phyloP scores from a whole-genome alignment of 306 rosid genomes.

The Malus fusca region DNA sequence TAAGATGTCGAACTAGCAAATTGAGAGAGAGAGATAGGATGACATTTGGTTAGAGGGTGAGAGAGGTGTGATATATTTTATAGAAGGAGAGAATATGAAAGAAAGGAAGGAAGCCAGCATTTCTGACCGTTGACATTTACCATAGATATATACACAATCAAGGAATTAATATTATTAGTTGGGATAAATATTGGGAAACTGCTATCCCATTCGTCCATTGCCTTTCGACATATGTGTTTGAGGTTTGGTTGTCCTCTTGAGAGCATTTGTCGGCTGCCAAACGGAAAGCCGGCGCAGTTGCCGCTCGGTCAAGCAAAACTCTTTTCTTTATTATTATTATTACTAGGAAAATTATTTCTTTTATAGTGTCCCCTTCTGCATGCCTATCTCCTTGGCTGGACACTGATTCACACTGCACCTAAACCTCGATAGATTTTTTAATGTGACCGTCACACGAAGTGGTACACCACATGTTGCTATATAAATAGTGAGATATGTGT shows the following conservation, averaged over 20 bases:
- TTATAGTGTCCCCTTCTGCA: background rate
- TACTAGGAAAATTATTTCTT: background rate
- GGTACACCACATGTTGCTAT: too few relatives aligned
- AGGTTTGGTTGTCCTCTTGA: background rate
- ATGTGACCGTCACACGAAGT: too few relatives aligned
- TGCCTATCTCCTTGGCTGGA: background rate
- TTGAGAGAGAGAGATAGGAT: background rate
- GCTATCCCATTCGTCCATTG: background rate
- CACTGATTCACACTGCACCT: background rate
- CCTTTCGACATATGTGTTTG: background rate
- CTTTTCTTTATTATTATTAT: background rate
- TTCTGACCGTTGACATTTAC: conserved; percentile 66
- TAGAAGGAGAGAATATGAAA: background rate
- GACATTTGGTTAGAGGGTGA: background rate
- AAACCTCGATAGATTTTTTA: background rate
- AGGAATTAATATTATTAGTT: background rate
- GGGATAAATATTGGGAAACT: background rate
- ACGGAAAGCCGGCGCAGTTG: background rate
- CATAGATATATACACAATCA: background rate
- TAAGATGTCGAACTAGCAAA: background rate
- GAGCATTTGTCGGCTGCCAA: background rate
- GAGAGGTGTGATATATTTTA: background rate
- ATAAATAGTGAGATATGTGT: too few relatives aligned
- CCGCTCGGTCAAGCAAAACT: conserved; percentile 2
- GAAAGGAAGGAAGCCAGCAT: conserved; percentile 28